Evolutionary conservation across 139 green algal species (phyloP).

Genomic region (Prasinococcaceae sp.): DNA sequence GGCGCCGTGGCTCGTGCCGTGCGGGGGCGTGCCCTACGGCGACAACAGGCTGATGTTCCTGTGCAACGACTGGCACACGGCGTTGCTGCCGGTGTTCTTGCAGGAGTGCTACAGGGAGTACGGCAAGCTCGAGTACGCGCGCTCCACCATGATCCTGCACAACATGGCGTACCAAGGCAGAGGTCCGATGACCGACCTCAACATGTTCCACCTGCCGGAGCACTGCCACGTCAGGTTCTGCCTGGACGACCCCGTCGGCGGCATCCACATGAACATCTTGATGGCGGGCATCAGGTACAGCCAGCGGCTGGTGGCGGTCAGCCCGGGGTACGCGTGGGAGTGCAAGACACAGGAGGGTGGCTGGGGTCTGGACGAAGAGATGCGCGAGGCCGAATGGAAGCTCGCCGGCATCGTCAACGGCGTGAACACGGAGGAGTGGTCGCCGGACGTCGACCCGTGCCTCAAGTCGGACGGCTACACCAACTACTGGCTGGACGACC

Average conservation of each 20-base stretch:
- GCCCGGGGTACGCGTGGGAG: conserved; percentile 86
- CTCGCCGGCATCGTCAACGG: conserved; percentile 88
- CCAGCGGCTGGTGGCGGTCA: conserved; percentile 71
- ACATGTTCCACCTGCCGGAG: conserved; percentile 58
- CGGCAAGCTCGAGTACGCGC: conserved; percentile 73
- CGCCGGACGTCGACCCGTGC: conserved; percentile 45
- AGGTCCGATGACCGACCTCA: conserved; percentile 66
- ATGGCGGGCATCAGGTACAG: conserved; percentile 64
- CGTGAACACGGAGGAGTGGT: conserved; percentile 80
- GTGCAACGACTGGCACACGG: conserved; percentile 80
- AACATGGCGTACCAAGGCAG: conserved; percentile 69
- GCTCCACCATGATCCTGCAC: conserved; percentile 69
- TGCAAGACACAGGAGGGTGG: conserved; percentile 87
- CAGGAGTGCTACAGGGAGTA: conserved; percentile 95
- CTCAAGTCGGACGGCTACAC: conserved; percentile 59
- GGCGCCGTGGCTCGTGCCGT: conserved; percentile 29
- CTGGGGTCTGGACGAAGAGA: conserved; percentile 75
- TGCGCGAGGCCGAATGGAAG: conserved; percentile 77
- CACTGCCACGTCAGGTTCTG: conserved; percentile 42
- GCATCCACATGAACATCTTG: conserved; percentile 96
- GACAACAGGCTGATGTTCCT: conserved; percentile 59
- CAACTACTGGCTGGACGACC: conserved; percentile 24
- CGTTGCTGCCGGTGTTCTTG: conserved; percentile 52
- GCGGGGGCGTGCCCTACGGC: conserved; percentile 40
- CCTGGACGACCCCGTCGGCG: conserved; percentile 77